phyloP scores from a whole-genome alignment of 1,284 basidiomycete species.

The Leccinum angustisporum region DNA sequence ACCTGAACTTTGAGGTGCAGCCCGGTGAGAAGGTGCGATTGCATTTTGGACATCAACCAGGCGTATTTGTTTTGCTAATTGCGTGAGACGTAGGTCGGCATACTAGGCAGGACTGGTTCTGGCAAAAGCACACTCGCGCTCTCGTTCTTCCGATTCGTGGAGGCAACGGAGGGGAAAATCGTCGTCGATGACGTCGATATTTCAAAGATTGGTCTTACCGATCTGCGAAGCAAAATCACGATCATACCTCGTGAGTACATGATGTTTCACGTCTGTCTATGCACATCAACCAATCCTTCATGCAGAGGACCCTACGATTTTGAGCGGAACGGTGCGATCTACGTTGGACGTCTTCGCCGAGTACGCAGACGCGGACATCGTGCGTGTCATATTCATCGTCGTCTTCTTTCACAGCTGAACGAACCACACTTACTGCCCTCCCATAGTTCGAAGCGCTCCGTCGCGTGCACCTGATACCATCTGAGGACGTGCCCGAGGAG shows the following conservation, averaged over 20 bases:
- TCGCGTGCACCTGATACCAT: slow-evolving; percentile 82
- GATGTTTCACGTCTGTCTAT: background rate
- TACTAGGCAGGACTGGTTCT: slow-evolving; percentile 84
- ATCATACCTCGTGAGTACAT: slow-evolving; percentile 83
- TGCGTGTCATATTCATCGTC: slow-evolving; percentile 35
- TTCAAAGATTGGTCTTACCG: slow-evolving; percentile 81
- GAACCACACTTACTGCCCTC: slow-evolving; percentile 3
- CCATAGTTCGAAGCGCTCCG: slow-evolving; percentile 80
- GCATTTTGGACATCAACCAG: background rate
- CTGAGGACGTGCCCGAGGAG: slow-evolving; percentile 49
- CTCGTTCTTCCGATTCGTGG: slow-evolving; percentile 95
- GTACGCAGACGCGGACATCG: slow-evolving; percentile 85
- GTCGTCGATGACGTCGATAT: slow-evolving; percentile 89
- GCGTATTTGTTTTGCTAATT: slow-evolving; percentile 7
- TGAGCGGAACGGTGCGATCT: slow-evolving; percentile 84
- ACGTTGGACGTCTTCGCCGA: slow-evolving; percentile 91
- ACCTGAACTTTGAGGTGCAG: slow-evolving; percentile 73
- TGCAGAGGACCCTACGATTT: slow-evolving; percentile 85
- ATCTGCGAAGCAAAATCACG: slow-evolving; percentile 81
- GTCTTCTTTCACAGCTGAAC: slow-evolving; percentile 3
- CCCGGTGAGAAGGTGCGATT: slow-evolving; percentile 70
- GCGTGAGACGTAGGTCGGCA: slow-evolving; percentile 59
- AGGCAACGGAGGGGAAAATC: slow-evolving; percentile 82
- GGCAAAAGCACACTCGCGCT: slow-evolving; percentile 90
- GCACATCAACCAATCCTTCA: background rate